A percentile compares a stretch with the other conserved stretches of the same genome.
Conservation (phyloP, 257 asterid species). For the Solanum arcanum region DNA sequence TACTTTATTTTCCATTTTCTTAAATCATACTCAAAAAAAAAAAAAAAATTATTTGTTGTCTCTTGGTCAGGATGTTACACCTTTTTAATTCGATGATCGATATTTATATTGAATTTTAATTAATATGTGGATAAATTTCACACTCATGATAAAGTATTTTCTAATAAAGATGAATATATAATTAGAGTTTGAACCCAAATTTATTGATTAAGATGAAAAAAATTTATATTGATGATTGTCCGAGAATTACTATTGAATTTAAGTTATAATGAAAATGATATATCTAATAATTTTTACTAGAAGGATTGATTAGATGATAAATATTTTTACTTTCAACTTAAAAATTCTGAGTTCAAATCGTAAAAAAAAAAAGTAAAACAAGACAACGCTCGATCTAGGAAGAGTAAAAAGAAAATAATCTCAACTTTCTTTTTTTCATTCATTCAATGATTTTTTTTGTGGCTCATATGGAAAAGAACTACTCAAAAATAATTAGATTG, state of each 20-base stretch:
- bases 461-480: background rate
- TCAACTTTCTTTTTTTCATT: background rate
- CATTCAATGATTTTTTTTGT: background rate
- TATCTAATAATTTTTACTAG: too few relatives aligned
- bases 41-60: background rate
- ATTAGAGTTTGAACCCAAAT: background rate
- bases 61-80: background rate
- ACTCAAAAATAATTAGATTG: background rate
- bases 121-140: rapidly evolving
- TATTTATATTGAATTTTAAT: background rate
- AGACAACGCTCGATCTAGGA: background rate
- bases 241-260: background rate
- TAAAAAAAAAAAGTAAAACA: background rate
- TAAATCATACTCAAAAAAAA: background rate
- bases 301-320: background rate
- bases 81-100: background rate
- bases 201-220: background rate
- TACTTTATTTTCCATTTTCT: background rate
- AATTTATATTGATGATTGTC: background rate
- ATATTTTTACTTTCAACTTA: too few relatives aligned
- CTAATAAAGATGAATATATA: background rate
- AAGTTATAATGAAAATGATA: background rate
- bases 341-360: background rate
- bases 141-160: background rate
- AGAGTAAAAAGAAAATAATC: background rate